These are phyloP conservation scores for Grammothele lineata DNA, from an alignment of 768 basidiomycete genomes.

Conservation along the genomic window DNA sequence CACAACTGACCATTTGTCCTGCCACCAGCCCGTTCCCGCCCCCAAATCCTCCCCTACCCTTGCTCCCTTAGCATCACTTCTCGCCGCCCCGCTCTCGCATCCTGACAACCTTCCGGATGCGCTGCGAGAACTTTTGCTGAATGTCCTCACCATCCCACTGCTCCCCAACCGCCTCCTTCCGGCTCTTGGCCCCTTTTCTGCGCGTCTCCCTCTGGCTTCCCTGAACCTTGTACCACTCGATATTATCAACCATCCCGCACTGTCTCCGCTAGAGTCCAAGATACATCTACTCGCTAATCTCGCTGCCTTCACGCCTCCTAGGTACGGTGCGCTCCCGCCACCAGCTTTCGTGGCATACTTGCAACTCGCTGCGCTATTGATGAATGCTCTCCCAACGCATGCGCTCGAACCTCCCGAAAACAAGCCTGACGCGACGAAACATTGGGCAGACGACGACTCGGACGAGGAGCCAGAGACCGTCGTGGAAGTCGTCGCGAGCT, in stretches of 20 bases:
- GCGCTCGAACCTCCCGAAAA: constrained; percentile 43
- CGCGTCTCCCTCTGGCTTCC: constrained; percentile 53
- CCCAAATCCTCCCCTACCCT: constrained; percentile 49
- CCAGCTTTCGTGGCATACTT: constrained; percentile 51
- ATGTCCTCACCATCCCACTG: constrained; percentile 68
- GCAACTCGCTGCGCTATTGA: constrained; percentile 43
- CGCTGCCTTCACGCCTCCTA: constrained; percentile 56
- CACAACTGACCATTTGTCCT: neutral
- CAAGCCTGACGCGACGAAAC: constrained; percentile 1
- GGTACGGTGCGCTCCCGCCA: constrained; percentile 47
- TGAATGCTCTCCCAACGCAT: constrained; percentile 51
- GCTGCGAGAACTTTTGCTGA: constrained; percentile 40
- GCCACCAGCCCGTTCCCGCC: constrained; percentile 54
- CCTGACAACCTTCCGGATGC: constrained; percentile 28
- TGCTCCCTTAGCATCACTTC: constrained; percentile 43
- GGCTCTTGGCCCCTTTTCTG: constrained; percentile 60
- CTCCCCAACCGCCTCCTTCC: constrained; percentile 69
- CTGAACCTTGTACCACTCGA: constrained; percentile 30
- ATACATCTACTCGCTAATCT: constrained; percentile 74
- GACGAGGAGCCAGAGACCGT: constrained; percentile 28
- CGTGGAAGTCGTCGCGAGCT: constrained; percentile 36
- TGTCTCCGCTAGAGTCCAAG: constrained; percentile 20
- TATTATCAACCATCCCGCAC: constrained; percentile 5
- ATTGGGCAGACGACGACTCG: constrained; percentile 23
- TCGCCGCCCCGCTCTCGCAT: constrained; percentile 37